phyloP scores from a whole-genome alignment of 768 basidiomycete genomes.

The Lactarius sanguifluus region DNA sequence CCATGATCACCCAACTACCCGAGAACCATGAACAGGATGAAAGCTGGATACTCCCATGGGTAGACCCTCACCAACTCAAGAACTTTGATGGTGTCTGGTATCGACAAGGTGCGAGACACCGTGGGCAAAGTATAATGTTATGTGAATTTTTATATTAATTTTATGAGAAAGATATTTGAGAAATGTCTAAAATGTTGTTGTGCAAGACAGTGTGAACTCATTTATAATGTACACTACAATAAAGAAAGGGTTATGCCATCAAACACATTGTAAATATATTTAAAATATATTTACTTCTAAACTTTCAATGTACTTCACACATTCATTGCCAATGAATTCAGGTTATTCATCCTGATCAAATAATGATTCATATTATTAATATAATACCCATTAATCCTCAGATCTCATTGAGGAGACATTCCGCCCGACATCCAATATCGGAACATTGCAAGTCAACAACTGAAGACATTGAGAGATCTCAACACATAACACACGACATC shows the following conservation, averaged over 20 bases:
- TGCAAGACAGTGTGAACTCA: not conserved
- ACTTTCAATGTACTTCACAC: not conserved
- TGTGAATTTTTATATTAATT: not conserved
- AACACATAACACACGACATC: not conserved
- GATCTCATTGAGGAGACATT: conserved; percentile 1
- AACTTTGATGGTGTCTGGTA: too few species aligned
- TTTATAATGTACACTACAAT: not conserved
- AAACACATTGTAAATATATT: not conserved
- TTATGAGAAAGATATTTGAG: not conserved
- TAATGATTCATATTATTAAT: not conserved
- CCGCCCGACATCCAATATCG: not conserved
- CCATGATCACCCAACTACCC: too few species aligned
- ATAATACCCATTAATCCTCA: not conserved
- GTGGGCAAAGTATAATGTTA: not conserved
- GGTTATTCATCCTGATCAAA: not conserved
- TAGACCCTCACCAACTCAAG: too few species aligned
- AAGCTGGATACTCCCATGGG: too few species aligned
- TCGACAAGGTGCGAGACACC: too few species aligned
- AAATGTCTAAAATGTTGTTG: not conserved
- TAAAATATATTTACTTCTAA: not conserved
- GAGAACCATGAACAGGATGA: too few species aligned
- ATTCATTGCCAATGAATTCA: conserved; percentile 1
- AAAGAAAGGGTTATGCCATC: not conserved
- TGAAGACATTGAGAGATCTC: conserved; percentile 5
- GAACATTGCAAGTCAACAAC: not conserved